Evolutionary conservation across 2,329 filamentous ascomycete genomes (phyloP).

Genomic region (Colletotrichum kahawae): DNA sequence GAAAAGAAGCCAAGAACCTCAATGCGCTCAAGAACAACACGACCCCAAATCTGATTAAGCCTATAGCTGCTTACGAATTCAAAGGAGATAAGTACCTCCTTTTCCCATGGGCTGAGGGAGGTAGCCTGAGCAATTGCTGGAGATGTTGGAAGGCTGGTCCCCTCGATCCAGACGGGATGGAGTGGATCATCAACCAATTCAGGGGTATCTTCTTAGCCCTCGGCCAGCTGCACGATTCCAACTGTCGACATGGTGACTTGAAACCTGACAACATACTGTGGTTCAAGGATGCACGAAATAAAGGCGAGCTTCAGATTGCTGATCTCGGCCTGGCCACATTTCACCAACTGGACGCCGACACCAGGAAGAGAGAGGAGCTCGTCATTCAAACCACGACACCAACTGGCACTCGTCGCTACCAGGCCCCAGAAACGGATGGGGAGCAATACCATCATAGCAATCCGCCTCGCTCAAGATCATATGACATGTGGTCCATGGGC

Average conservation of each 20-base stretch:
- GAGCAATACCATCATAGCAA: background rate
- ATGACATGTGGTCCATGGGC: background rate
- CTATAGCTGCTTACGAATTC: background rate
- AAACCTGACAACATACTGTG: conserved; percentile 9
- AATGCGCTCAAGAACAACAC: background rate
- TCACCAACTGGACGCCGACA: background rate
- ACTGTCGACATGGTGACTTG: conserved; percentile 1
- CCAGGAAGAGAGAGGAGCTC: background rate
- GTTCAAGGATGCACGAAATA: background rate
- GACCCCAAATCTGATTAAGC: background rate
- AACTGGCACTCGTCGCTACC: background rate
- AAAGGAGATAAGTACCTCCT: background rate
- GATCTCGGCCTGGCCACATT: background rate
- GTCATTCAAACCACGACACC: background rate
- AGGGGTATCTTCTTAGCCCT: background rate
- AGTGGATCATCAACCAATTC: background rate
- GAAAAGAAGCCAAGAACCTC: background rate
- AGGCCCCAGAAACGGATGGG: background rate
- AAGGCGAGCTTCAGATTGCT: background rate
- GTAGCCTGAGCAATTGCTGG: background rate
- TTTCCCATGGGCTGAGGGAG: background rate
- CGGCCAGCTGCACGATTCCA: background rate
- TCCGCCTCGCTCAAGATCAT: background rate
- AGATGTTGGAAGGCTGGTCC: background rate
- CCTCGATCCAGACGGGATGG: background rate